phyloP scores from a whole-genome alignment of 1,139 yeast genomes.

The Yamadazyma mexicana region DNA sequence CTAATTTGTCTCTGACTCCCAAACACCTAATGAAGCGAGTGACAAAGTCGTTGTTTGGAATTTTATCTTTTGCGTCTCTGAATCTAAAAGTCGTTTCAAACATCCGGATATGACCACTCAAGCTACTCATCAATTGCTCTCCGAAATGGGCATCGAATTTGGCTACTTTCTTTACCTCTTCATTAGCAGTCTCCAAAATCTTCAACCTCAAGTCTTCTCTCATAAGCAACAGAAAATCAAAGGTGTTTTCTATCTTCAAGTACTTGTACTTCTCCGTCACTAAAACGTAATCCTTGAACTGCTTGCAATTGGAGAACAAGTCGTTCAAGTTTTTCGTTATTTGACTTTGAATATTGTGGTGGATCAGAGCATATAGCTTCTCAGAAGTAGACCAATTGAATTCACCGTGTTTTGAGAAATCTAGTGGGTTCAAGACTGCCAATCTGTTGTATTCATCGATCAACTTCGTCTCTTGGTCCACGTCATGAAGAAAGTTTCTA shows the following conservation, averaged over 20 bases:
- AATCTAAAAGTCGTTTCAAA: neutral
- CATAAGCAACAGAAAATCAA: conserved; percentile 25
- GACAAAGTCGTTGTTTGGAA: conserved; percentile 1
- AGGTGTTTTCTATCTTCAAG: conserved; percentile 15
- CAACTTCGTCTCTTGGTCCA: conserved; percentile 21
- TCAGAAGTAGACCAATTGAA: conserved; percentile 35
- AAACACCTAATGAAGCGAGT: conserved; percentile 8
- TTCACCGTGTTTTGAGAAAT: conserved; percentile 33
- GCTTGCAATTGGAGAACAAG: conserved; percentile 26
- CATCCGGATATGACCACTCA: neutral
- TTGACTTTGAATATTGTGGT: conserved; percentile 21
- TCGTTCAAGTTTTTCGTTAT: conserved; percentile 25
- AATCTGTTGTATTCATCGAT: conserved; percentile 29
- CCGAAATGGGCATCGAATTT: conserved; percentile 9
- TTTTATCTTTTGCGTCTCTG: neutral
- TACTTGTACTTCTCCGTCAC: conserved; percentile 27
- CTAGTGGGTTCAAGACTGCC: conserved; percentile 24
- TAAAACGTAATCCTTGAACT: conserved; percentile 30
- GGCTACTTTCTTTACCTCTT: conserved; percentile 25
- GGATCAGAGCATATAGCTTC: conserved; percentile 25
- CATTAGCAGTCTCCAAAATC: conserved; percentile 30
- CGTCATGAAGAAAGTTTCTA: conserved; percentile 20
- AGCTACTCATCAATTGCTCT: neutral
- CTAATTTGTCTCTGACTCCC: conserved; percentile 8
- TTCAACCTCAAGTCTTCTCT: conserved; percentile 38